These are phyloP conservation scores for Cystobasidiopsis lactophilus DNA, from an alignment of 768 basidiomycete species.

Conservation along the genomic window DNA sequence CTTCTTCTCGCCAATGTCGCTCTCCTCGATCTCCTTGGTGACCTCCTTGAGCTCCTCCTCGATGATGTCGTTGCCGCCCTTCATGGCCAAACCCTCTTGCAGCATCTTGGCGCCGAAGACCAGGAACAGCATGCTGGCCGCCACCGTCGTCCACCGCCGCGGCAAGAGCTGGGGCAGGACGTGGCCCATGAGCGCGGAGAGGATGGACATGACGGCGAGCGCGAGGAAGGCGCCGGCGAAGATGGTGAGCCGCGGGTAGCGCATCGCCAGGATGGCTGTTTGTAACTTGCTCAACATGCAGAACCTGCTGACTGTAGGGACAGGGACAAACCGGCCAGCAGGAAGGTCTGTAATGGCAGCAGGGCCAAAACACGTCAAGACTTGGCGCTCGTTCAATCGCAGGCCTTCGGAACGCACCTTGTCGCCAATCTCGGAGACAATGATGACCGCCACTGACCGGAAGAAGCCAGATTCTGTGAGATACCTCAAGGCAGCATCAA, in stretches of 20 bases:
- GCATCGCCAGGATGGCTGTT: conserved; percentile 66
- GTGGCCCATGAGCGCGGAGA: conserved; percentile 83
- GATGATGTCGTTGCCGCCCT: conserved; percentile 51
- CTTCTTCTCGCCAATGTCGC: conserved; percentile 29
- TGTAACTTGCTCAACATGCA: not conserved
- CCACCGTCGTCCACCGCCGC: conserved; percentile 40
- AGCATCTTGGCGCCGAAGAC: conserved; percentile 80
- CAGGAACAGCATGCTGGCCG: conserved; percentile 63
- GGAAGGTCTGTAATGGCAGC: conserved; percentile 86
- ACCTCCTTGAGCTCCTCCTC: conserved; percentile 87
- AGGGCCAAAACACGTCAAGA: conserved; percentile 32
- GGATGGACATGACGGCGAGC: conserved; percentile 73
- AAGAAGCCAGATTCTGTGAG: not conserved
- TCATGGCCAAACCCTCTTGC: conserved; percentile 60
- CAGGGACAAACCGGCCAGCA: conserved; percentile 27
- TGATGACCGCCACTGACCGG: not conserved
- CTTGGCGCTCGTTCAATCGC: not conserved
- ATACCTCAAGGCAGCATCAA: no score
- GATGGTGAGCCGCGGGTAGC: conserved; percentile 55
- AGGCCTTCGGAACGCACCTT: not conserved
- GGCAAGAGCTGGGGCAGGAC: conserved; percentile 69
- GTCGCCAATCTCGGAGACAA: conserved; percentile 12
- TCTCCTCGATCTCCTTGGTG: conserved; percentile 75
- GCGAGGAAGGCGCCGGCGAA: conserved; percentile 74
- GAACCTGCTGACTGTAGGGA: not conserved